Conservation (phyloP, 2,329 filamentous ascomycete species). For the Sarocladium brachiariae region DNA sequence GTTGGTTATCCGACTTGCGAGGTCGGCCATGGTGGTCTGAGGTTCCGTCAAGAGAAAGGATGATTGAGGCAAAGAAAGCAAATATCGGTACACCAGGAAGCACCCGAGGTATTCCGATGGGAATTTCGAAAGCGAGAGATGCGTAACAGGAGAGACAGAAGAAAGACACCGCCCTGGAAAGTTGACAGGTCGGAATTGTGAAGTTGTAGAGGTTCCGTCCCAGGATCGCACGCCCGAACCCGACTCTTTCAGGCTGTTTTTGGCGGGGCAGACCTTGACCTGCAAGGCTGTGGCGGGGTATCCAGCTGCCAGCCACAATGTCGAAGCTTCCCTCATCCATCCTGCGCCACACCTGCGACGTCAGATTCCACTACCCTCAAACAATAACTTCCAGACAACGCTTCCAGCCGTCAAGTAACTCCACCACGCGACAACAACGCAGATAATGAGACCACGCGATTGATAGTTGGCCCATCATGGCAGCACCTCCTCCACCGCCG, state of each 20-base stretch:
- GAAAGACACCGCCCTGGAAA: background rate
- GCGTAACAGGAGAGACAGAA: background rate
- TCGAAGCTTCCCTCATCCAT: background rate
- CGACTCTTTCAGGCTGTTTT: background rate
- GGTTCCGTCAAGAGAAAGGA: background rate
- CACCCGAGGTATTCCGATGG: background rate
- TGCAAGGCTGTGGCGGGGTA: constrained; percentile 4
- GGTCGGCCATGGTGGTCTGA: constrained; percentile 39
- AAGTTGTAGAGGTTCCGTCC: background rate
- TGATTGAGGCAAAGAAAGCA: background rate
- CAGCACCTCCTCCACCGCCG: constrained; percentile 25
- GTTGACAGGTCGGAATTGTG: background rate
- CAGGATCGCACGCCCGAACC: background rate
- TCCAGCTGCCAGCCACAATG: background rate
- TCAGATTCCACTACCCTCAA: constrained; percentile 5
- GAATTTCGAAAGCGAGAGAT: too few relatives aligned
- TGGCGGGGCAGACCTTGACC: background rate
- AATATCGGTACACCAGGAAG: background rate
- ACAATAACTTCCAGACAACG: background rate
- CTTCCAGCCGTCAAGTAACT: background rate
- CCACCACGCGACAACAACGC: background rate
- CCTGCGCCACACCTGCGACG: constrained; percentile 5
- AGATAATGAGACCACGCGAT: constrained; percentile 20
- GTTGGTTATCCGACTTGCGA: constrained; percentile 44
- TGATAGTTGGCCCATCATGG: constrained; percentile 25